phyloP scores from a whole-genome alignment of 78 protist species.

The Dictyostelium brefeldianum region DNA sequence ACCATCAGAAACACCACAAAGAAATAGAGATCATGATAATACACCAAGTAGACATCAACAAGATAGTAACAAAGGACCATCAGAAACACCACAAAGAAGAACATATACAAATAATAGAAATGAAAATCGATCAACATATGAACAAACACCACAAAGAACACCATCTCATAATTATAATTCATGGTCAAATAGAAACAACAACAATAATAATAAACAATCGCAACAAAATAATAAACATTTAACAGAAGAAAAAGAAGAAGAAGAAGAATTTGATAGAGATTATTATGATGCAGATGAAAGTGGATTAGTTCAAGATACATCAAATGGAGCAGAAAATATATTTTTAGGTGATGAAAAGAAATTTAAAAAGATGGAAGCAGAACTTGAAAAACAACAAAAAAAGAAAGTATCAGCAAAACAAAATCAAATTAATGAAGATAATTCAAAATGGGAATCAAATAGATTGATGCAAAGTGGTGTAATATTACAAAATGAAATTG shows the following conservation, averaged over 20 bases:
- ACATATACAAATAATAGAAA: background rate
- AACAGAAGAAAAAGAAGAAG: conserved; percentile 54
- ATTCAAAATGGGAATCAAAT: conserved; percentile 88
- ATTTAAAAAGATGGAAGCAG: conserved; percentile 83
- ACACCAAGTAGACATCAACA: conserved; percentile 38
- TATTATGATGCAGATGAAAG: conserved; percentile 85
- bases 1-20: conserved; percentile 15
- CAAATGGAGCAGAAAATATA: background rate
- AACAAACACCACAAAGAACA: conserved; percentile 21
- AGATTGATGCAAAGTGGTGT: conserved; percentile 87
- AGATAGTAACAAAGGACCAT: background rate
- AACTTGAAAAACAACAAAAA: conserved; percentile 39
- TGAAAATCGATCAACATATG: conserved; percentile 8
- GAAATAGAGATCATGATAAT: conserved; percentile 17
- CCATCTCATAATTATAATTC: conserved; percentile 38
- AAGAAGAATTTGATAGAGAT: conserved; percentile 82
- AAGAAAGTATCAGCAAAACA: conserved; percentile 23
- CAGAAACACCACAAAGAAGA: background rate
- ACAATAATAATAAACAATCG: background rate
- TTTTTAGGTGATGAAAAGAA: conserved; percentile 80
- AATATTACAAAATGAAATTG: conserved; percentile 55
- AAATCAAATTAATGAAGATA: conserved; percentile 82
- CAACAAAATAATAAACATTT: background rate
- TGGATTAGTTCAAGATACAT: conserved; percentile 42
- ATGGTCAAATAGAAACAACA: conserved; percentile 4